Conservation (phyloP, 495 filamentous ascomycete species). For the Hypoxylon rickii region DNA sequence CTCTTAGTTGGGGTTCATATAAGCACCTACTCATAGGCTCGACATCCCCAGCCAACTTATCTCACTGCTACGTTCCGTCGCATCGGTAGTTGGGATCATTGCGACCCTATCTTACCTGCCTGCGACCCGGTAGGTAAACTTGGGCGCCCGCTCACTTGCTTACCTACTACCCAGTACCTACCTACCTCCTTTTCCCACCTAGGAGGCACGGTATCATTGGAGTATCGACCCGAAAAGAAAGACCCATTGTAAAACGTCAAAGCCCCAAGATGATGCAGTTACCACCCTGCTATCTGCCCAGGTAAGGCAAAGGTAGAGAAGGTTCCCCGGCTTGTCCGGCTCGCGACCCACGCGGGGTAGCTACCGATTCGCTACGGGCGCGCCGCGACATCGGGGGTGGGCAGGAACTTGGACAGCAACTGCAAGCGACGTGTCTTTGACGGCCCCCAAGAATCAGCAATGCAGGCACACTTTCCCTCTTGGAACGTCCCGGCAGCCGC, state of each 20-base stretch:
- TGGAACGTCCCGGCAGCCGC: too few relatives aligned
- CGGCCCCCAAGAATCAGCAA: not conserved
- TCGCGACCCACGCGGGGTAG: not conserved
- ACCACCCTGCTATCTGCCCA: too few relatives aligned
- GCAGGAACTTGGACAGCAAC: not conserved
- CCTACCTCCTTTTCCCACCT: too few relatives aligned
- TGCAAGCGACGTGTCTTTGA: not conserved
- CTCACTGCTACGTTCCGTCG: constrained; percentile 11
- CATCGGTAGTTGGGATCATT: constrained; percentile 8
- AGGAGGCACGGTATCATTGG: too few relatives aligned
- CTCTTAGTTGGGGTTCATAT: not conserved
- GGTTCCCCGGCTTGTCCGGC: too few relatives aligned
- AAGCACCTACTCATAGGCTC: not conserved
- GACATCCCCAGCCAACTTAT: too few relatives aligned
- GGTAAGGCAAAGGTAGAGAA: too few relatives aligned
- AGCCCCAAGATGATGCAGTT: too few relatives aligned
- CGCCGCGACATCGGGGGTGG: not conserved
- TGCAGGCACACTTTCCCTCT: not conserved
- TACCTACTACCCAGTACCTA: too few relatives aligned
- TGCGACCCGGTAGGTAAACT: not conserved
- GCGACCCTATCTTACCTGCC: not conserved
- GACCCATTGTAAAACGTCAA: too few relatives aligned
- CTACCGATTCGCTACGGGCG: not conserved
- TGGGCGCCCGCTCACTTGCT: too few relatives aligned
- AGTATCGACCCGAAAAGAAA: too few relatives aligned